Percentiles rank a stretch among this genome's conserved stretches.
phyloP scores from a whole-genome alignment of 345 rosid genomes.

The Populus alba region DNA sequence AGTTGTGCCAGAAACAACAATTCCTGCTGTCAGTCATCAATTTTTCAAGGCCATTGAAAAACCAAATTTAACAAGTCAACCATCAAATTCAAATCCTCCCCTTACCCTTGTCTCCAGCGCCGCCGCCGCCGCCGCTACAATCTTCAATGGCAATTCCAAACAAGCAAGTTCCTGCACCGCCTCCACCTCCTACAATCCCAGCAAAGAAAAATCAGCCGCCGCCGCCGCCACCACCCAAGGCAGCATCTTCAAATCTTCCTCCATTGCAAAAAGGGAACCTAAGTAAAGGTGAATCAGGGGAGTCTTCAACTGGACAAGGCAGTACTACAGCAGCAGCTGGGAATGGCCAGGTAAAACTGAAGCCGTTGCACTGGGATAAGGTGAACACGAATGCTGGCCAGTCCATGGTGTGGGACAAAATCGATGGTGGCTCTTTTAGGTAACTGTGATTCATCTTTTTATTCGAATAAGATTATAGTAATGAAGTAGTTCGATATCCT shows the following conservation, averaged over 20 bases:
- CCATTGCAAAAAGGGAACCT: constrained; percentile 25
- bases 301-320: constrained; percentile 32
- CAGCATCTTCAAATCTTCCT: constrained; percentile 40
- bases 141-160: constrained; percentile 14
- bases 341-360: constrained; percentile 58
- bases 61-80: constrained; percentile 18
- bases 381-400: constrained; percentile 54
- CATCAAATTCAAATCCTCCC: constrained; percentile 24
- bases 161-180: constrained; percentile 27
- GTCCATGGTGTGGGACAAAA: constrained; percentile 94
- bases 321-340: constrained; percentile 9
- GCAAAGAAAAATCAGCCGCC: constrained; percentile 37
- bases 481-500: not conserved
- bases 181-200: constrained; percentile 18
- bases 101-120: constrained; percentile 13
- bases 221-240: constrained; percentile 44
- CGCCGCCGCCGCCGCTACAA: constrained; percentile 15
- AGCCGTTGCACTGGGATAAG: constrained; percentile 94
- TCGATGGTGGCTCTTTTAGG: constrained; percentile 78
- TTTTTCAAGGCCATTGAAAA: constrained; percentile 13
- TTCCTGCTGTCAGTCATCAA: constrained; percentile 4
- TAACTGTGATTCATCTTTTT: constrained; percentile 22
- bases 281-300: constrained; percentile 23
- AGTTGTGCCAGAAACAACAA: constrained; percentile 18
- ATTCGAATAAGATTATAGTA: not conserved